Base-by-base conservation (phyloP, 768 basidiomycete species). In the Pluteus cervinus region DNA sequence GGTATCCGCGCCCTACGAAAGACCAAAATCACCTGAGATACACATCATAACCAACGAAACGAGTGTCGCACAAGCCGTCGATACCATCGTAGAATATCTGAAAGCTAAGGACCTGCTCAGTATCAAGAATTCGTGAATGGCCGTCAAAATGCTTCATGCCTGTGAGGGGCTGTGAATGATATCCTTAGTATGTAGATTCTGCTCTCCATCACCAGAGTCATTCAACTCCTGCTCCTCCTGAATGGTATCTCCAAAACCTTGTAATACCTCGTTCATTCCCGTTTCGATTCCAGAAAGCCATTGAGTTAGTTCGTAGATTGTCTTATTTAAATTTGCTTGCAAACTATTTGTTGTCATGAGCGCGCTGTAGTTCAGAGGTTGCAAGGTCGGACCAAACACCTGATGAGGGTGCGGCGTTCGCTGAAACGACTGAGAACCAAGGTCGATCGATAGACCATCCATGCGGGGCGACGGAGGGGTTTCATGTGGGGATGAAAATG, bases 1-100 rank as follows among this genome's bases (percentile, higher is more conserved):
- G 5, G 85, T 98, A 56, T 93, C 91, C 15, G 90, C 96, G 4
- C 96, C 96, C 12, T 98, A 98, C 59, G 96, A 98, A 62, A 76
- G 80, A 4, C 96, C 96, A 12, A 68, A 70, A 39, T 62, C 63
- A 10, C 83, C 96, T 29, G 96, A 98, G 62, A 76, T 99, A 42
- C 91, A 93, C 65, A 85, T 99, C 60, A 81, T 75, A 54, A 98
- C 94, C 2, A 75, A 87, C 54, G 72, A 92, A 58, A 71, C 70
- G 17, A 76, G 83, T 49, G 83, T 98, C 23, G 66, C 71, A 16
- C 77, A 82, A 39, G 82, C 88, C 36, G 92, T 97, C 30, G 67
- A 71, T 45, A 65, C 73, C 37, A 90, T 98, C 56, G 71, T 76
- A 22, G 70, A 79, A 42, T 97, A 98, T 65, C 80, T 99, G 45